Percentiles rank a stretch among this genome's conserved stretches.
phyloP scores from a whole-genome alignment of 176 grass and related monocot species.

The Oryza coarctata region DNA sequence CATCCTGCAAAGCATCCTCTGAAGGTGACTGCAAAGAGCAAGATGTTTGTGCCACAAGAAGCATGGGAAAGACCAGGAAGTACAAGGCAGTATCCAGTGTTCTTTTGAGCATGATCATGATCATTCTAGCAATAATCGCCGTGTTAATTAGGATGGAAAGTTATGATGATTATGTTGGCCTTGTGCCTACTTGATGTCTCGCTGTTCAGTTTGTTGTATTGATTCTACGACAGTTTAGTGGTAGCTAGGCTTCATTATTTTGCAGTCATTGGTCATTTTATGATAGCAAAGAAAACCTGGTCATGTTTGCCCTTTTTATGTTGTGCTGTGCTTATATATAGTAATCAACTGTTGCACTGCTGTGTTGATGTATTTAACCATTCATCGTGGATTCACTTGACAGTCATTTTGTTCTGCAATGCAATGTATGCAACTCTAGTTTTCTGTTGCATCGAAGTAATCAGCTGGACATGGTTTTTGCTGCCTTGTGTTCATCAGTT shows the following conservation, averaged over 20 bases:
- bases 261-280: constrained; percentile 29
- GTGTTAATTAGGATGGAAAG: constrained; percentile 45
- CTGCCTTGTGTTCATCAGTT: background rate
- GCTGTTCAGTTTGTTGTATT: constrained; percentile 24
- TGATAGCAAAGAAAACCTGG: constrained; percentile 20
- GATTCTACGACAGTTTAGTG: background rate
- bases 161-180: constrained; percentile 36
- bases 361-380: background rate
- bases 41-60: constrained; percentile 16
- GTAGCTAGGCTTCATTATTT: background rate
- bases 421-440: background rate
- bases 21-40: constrained; percentile 31
- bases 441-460: background rate
- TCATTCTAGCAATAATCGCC: constrained; percentile 40
- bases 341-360: background rate
- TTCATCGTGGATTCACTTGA: too few species aligned
- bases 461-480: background rate
- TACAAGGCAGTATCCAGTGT: constrained; percentile 26
- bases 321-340: background rate
- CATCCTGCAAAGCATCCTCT: constrained; percentile 7
- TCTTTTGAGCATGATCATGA: constrained; percentile 38
- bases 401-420: too few species aligned
- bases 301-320: constrained; percentile 14
- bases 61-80: constrained; percentile 18
- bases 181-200: constrained; percentile 68